Evolutionary conservation across 2,329 filamentous ascomycete species (phyloP).

Genomic region (Aspergillus viridinutans): DNA sequence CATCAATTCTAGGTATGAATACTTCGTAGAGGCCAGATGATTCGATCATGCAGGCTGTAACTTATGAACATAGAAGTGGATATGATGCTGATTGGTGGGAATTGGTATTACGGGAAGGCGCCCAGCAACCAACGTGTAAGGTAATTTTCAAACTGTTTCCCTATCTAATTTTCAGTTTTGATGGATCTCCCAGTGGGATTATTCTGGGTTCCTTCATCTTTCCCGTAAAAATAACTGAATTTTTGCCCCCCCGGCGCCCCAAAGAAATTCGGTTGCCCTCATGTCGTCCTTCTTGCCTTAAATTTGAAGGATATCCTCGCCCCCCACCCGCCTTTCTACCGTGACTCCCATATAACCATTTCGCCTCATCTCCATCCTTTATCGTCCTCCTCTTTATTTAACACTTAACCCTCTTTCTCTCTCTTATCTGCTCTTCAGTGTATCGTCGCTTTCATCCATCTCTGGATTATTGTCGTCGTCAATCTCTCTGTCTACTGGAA

Average conservation of each 20-base stretch:
- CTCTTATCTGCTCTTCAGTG: constrained; percentile 2
- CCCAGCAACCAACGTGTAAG: constrained; percentile 7
- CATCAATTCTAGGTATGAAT: not conserved
- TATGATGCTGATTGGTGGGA: not conserved
- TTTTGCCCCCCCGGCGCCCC: constrained; percentile 11
- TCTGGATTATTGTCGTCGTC: constrained; percentile 11
- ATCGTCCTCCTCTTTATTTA: constrained; percentile 14
- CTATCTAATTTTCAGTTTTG: not conserved
- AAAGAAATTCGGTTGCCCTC: constrained; percentile 6
- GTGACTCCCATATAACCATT: constrained; percentile 13
- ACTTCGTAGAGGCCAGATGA: not conserved
- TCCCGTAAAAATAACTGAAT: not conserved
- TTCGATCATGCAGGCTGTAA: not conserved
- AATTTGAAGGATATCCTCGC: constrained; percentile 18
- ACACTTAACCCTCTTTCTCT: constrained; percentile 18
- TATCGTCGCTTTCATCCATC: constrained; percentile 10
- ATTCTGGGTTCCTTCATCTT: not conserved
- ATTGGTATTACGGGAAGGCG: constrained; percentile 5
- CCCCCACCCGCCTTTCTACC: constrained; percentile 16
- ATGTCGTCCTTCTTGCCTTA: constrained; percentile 9
- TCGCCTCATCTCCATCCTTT: constrained; percentile 1
- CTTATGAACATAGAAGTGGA: not conserved
- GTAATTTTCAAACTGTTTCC: constrained; percentile 17
- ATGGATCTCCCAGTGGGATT: not conserved
- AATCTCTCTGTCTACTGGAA: constrained; percentile 5